Conservation (phyloP, 176 grass and related monocot genomes). For the Pharus latifolius region DNA sequence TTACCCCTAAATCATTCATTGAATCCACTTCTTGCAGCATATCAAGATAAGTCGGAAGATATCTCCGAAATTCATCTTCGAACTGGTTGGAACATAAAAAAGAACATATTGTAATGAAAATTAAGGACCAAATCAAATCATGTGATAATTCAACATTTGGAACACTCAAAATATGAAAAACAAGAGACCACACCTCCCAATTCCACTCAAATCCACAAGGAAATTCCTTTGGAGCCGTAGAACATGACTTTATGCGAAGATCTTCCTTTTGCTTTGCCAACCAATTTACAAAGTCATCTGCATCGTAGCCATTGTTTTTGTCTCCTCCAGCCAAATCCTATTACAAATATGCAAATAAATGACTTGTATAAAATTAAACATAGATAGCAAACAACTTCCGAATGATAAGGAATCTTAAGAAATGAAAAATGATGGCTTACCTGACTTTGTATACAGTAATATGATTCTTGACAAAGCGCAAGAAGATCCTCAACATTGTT, state of each 20-base stretch:
- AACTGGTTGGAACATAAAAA: background rate
- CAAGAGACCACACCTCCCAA: conserved; percentile 3
- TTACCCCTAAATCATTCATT: conserved; percentile 6
- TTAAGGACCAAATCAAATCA: background rate
- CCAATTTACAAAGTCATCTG: background rate
- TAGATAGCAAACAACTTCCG: too few species aligned
- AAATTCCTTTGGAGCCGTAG: background rate
- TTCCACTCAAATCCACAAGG: background rate
- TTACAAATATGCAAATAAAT: background rate
- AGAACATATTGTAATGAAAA: background rate
- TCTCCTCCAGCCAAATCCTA: background rate
- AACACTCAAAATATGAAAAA: background rate
- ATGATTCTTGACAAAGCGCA: conserved; percentile 45
- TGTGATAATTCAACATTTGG: background rate
- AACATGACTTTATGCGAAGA: background rate
- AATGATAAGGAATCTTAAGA: background rate
- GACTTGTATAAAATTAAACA: background rate
- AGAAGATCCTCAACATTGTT: conserved; percentile 26
- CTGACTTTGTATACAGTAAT: background rate
- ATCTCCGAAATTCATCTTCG: conserved; percentile 5
- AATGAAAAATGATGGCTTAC: background rate
- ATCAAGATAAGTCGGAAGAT: background rate
- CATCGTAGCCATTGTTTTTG: background rate
- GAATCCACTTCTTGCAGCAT: conserved; percentile 2
- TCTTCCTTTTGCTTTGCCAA: conserved; percentile 7